Evolutionary conservation across 805 yeast genomes (phyloP).

Genomic region (Cyberlindnera maclurae): DNA sequence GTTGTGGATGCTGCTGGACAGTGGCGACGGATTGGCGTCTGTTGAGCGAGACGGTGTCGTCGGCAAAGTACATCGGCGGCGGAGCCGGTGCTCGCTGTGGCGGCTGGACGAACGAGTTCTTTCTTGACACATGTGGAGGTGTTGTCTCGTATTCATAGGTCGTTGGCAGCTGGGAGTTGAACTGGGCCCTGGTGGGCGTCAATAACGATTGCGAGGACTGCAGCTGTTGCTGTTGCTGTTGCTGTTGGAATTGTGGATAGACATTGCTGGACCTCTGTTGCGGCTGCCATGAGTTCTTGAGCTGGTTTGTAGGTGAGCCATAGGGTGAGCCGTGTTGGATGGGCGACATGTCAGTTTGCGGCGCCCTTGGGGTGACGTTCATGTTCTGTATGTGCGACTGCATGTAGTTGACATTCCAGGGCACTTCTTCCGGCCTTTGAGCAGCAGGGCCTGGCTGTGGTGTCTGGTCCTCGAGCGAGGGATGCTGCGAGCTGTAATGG

Average conservation of each 20-base stretch:
- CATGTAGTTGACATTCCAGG: constrained; percentile 20
- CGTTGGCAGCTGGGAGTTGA: constrained; percentile 35
- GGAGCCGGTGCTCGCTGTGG: constrained; percentile 41
- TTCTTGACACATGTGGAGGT: constrained; percentile 11
- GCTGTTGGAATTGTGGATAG: constrained; percentile 1
- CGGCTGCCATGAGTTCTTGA: constrained; percentile 24
- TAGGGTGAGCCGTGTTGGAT: constrained; percentile 15
- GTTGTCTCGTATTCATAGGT: constrained; percentile 39
- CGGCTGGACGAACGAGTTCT: constrained; percentile 28
- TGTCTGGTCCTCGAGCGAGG: constrained; percentile 14
- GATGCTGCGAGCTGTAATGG: constrained; percentile 19
- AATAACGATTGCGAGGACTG: constrained; percentile 8
- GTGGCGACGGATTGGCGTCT: constrained; percentile 33
- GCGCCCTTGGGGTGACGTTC: constrained; percentile 17
- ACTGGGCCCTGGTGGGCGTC: constrained; percentile 17
- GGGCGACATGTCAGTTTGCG: constrained; percentile 3
- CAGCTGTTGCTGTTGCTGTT: constrained; percentile 4
- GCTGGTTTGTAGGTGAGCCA: constrained; percentile 24
- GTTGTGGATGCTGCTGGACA: constrained; percentile 14
- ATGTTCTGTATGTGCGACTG: constrained; percentile 13
- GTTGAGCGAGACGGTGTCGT: constrained; percentile 16
- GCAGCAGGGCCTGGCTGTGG: neutral
- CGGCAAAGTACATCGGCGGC: constrained; percentile 31
- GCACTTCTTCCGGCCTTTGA: constrained; percentile 11
- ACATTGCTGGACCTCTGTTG: constrained; percentile 11